A percentile compares a stretch with the other conserved stretches of the same genome.
Evolutionary conservation across 2,329 filamentous ascomycete genomes (phyloP).

Genomic region (Elsinoe fawcettii): DNA sequence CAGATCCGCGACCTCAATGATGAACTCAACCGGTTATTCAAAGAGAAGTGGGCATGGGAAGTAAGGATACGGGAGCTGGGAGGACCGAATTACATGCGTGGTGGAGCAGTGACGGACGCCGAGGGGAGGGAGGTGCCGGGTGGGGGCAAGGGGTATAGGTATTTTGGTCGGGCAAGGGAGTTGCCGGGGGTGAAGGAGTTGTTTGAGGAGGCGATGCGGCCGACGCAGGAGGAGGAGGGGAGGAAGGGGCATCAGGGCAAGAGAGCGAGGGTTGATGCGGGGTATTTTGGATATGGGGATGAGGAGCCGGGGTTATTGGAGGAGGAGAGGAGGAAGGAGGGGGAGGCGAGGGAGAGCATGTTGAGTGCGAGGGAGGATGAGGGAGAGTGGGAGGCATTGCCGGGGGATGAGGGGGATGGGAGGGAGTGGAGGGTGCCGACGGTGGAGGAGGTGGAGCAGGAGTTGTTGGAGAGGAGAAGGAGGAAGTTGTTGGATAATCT

Average conservation of each 20-base stretch:
- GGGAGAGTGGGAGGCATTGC: conserved; percentile 67
- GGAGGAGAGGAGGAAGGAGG: conserved; percentile 79
- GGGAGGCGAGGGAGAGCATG: conserved; percentile 61
- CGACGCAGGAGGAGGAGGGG: conserved; percentile 44
- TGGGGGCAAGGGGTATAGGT: conserved; percentile 84
- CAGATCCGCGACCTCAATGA: conserved; percentile 98
- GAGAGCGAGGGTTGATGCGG: conserved; percentile 74
- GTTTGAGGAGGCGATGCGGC: conserved; percentile 68
- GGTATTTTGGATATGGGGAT: conserved; percentile 94
- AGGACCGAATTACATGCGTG: conserved; percentile 93
- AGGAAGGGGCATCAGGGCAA: conserved; percentile 63
- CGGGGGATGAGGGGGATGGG: conserved; percentile 80
- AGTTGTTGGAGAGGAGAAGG: conserved; percentile 78
- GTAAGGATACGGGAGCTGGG: conserved; percentile 89
- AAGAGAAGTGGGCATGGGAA: conserved; percentile 99
- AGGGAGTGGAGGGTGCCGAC: conserved; percentile 75
- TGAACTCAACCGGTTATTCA: conserved; percentile 98
- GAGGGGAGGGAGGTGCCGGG: conserved; percentile 49
- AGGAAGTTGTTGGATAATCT: conserved; percentile 79
- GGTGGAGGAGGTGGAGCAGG: conserved; percentile 85
- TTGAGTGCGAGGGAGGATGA: conserved; percentile 41
- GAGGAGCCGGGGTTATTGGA: conserved; percentile 73
- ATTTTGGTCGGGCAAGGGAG: conserved; percentile 85
- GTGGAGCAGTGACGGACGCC: conserved; percentile 47
- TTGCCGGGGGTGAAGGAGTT: conserved; percentile 93